Base-by-base conservation (phyloP, 805 yeast genomes). In the Saccharomycopsis vini region DNA sequence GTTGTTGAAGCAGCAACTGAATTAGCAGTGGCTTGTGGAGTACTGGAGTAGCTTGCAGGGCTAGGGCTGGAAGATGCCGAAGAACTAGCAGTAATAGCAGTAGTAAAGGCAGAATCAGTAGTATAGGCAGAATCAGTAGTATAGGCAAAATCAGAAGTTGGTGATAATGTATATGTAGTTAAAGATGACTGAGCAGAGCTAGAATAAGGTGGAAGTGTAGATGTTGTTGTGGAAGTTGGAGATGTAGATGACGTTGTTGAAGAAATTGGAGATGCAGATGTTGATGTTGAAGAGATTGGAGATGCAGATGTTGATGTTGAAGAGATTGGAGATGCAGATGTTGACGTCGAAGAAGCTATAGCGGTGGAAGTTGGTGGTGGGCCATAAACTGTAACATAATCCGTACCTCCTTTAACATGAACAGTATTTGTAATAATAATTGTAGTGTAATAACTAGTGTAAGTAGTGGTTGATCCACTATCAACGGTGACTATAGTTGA, bases 391-490 rank as follows among this genome's bases (percentile, higher is more conserved):
- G 51, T 48, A 23, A 48, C 39, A 23, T 45, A 45, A 5, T 38
- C 36, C 12, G 51, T 48, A 6, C 34, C 34, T 9, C 51, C 51
- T 18, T 40, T 28, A 10, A 38, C 39, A 19, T 48, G 51, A 35
- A 48, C 44, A 4, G 51, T 48, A 18, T 45, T 37, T 2, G 51
- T 48, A 24, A 48, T 35, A 13, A 48, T 43, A 10, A 48, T 43
- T 7, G 51, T 48, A 24, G 51, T 48, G 37, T 45, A 48, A 20
- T 42, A 48, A 22, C 51, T 48, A 13, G 51, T 48, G 39, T 44
- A 48, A n/a, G 51, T 48, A 7, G 43, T 30, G 23, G 51, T 48
- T n/a, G 44, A 40, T 18, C 49, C 51, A 23, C 42, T 42, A 22
- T 45, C 49, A n/a, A 45, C 44, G 15, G 36, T 36, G 15, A 47